These are phyloP conservation scores for Suillus subalutaceus DNA, from an alignment of 768 basidiomycete genomes.

Conservation along the genomic window DNA sequence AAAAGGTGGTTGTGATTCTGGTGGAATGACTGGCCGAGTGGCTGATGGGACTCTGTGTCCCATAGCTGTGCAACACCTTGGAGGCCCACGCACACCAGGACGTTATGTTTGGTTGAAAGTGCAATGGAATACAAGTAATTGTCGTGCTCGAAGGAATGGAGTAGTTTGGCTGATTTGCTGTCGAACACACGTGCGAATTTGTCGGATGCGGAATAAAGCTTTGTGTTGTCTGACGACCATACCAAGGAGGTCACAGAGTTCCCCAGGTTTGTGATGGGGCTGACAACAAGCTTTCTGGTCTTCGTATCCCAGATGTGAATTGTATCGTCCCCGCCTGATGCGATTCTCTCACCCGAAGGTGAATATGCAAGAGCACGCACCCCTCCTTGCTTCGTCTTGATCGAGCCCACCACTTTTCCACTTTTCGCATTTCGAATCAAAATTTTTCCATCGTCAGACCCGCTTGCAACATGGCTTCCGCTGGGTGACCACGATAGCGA, in stretches of 20 bases:
- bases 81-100: background rate
- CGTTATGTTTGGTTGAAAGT: background rate
- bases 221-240: background rate
- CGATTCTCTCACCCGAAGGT: no score
- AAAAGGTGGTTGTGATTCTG: no score
- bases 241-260: background rate
- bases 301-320: background rate
- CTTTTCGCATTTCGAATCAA: background rate
- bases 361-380: no score
- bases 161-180: background rate
- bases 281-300: background rate
- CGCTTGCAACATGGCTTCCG: background rate
- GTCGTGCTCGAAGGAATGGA: background rate
- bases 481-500: background rate
- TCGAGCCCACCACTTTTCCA: no score
- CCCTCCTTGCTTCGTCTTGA: no score
- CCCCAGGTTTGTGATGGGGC: background rate
- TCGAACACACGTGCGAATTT: background rate
- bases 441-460: background rate
- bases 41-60: background rate
- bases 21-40: background rate
- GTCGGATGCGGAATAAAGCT: background rate
- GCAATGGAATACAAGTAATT: background rate
- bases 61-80: background rate
- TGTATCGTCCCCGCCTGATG: background rate